A percentile compares a stretch with the other conserved stretches of the same genome.
Conservation (phyloP, 2,329 filamentous ascomycete genomes). For the Periglandula ipomoeae region DNA sequence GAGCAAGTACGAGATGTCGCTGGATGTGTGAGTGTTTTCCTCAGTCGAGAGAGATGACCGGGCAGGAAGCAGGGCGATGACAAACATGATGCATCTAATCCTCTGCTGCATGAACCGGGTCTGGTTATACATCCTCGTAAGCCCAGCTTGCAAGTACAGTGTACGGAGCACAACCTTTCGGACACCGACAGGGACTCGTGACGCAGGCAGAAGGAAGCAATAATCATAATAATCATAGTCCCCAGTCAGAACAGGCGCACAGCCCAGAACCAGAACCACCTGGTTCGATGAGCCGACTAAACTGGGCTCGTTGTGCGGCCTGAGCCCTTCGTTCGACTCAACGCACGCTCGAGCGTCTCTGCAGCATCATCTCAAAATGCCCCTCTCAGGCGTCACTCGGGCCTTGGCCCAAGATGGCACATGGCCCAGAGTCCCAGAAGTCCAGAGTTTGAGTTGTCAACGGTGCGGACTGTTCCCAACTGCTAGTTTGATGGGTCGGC, state of each 20-base stretch:
- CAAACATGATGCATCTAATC: too few species aligned
- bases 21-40: not conserved
- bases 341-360: not conserved
- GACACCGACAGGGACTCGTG: too few species aligned
- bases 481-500: too few species aligned
- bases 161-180: too few species aligned
- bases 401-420: not conserved
- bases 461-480: not conserved
- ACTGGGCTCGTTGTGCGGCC: not conserved
- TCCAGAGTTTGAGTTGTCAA: not conserved
- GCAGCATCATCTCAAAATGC: not conserved
- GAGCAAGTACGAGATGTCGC: not conserved
- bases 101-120: too few species aligned
- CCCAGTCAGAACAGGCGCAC: not conserved
- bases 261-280: not conserved
- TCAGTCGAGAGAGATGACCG: too few species aligned
- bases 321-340: not conserved
- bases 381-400: not conserved
- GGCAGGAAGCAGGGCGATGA: too few species aligned
- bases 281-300: not conserved
- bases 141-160: too few species aligned
- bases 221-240: too few species aligned
- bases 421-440: not conserved
- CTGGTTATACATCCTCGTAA: too few species aligned
- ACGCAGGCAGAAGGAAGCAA: too few species aligned